A percentile compares a stretch with the other conserved stretches of the same genome.
Evolutionary conservation across 2,329 filamentous ascomycete species (phyloP).

Genomic region (Aspergillus chevalieri): DNA sequence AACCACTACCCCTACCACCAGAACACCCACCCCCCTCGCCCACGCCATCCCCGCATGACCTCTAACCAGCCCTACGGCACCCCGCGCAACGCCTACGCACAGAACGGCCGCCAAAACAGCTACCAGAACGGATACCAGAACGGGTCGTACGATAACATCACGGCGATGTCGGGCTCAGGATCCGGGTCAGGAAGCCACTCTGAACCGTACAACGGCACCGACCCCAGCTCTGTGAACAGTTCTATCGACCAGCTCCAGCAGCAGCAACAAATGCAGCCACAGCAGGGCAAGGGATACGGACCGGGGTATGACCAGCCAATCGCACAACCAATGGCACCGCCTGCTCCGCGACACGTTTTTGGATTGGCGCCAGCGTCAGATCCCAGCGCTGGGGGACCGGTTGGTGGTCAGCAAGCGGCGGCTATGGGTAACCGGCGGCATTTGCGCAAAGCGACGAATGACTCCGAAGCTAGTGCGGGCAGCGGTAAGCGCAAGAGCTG

Average conservation of each 20-base stretch:
- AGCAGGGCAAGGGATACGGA: conserved; percentile 54
- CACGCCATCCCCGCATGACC: conserved; percentile 14
- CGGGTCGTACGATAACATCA: conserved; percentile 76
- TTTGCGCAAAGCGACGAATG: conserved; percentile 19
- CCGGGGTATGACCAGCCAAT: conserved; percentile 31
- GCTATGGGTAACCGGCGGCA: conserved; percentile 13
- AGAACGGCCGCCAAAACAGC: conserved; percentile 32
- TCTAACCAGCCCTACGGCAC: conserved; percentile 13
- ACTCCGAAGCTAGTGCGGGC: conserved; percentile 11
- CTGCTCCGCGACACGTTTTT: conserved; percentile 3
- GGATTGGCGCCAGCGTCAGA: conserved; percentile 11
- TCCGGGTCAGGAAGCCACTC: conserved; percentile 51
- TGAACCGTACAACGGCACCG: conserved; percentile 75
- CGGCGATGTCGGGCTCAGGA: conserved; percentile 49
- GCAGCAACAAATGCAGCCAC: conserved; percentile 30
- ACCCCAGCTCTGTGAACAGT: conserved; percentile 90
- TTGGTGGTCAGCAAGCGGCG: conserved; percentile 17
- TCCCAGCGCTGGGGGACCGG: conserved; percentile 20
- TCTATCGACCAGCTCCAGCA: conserved; percentile 70
- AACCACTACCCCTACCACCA: conserved; percentile 43
- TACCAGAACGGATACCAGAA: conserved; percentile 29
- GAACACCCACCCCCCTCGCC: conserved; percentile 6
- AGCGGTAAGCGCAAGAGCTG: conserved; percentile 80
- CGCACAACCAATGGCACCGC: conserved; percentile 5
- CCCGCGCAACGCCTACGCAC: conserved; percentile 19